Evolutionary conservation across 148 eudicot genomes (phyloP), one percentile per base, ranked within the genome.

Genomic region (Oxyria digyna): DNA sequence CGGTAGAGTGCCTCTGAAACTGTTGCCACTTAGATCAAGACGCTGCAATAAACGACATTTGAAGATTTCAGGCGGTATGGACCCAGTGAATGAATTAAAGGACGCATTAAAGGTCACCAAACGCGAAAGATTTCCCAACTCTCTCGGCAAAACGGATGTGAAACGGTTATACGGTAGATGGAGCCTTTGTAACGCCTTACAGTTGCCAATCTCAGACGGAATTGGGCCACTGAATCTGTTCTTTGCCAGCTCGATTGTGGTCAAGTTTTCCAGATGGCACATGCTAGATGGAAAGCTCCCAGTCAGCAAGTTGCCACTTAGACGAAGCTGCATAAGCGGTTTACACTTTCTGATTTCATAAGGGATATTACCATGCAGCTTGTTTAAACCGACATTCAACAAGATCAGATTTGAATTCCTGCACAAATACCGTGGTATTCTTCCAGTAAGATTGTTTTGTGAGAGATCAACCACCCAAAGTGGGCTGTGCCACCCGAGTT

Each of bases 21-120:
- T 45, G 73, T 91, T 91, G 43, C 82, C 69, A 76, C 97, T 89
- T 42, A 91, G 82, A 81, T 91, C 97, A 68, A 91, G 93, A 49
- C 96, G 81, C 45, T 91, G 93, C 14, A 91, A 84, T 73, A 55
- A 37, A 37, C 65, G 69, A 72, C 84, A 81, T 62, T 78, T 73
- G 59, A 73, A 70, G 70, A 81, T 68, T 42, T 67, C 68, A 50
- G 75, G 62, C 26, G 84, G 81, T 63, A 81, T 70, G 38, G 38
- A 21, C 8, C 81, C 84, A 24, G 33, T 70, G 37, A 81, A 67
- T 29, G 72, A 73, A 69, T 75, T 81, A 1, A 74, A 70, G 4
- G 78, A 78, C 57, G 78, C 77, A 32, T 78, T 78, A 70, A 81
- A 76, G 23, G 74, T 73, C 37, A 69, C 81, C 71, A 81, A 45